These are phyloP conservation scores for Coniosporium tulheliwenetii DNA, from an alignment of 2,329 filamentous ascomycete species.

Conservation along the genomic window DNA sequence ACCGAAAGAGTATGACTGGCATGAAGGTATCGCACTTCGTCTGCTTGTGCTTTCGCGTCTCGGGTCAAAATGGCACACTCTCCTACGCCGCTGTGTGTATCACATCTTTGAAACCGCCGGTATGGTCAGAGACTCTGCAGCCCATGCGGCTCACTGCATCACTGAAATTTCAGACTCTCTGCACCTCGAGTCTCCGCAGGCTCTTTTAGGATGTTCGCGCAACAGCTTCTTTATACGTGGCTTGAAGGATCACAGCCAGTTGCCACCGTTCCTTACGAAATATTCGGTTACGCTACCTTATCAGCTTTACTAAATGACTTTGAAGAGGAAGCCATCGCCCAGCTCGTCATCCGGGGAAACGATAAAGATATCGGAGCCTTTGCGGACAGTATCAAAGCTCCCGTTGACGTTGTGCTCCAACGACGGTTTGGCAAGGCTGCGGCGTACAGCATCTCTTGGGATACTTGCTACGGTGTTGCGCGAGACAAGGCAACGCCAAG, in stretches of 20 bases:
- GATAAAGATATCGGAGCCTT: conserved; percentile 47
- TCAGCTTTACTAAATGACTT: conserved; percentile 53
- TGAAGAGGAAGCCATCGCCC: conserved; percentile 61
- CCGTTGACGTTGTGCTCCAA: conserved; percentile 43
- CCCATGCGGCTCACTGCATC: conserved; percentile 62
- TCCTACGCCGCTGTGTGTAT: conserved; percentile 77
- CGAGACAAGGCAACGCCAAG: conserved; percentile 28
- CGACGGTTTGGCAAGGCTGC: conserved; percentile 61
- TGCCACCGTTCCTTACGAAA: conserved; percentile 62
- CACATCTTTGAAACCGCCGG: conserved; percentile 87
- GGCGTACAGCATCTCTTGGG: conserved; percentile 71
- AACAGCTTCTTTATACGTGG: conserved; percentile 88
- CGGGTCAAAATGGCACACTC: conserved; percentile 70
- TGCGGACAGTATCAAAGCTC: conserved; percentile 38
- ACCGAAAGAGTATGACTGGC: conserved; percentile 53
- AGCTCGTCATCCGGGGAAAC: conserved; percentile 69
- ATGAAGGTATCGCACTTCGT: conserved; percentile 75
- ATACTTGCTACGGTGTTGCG: conserved; percentile 37
- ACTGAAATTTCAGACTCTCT: conserved; percentile 49
- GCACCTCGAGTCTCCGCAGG: conserved; percentile 46
- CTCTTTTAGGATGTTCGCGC: conserved; percentile 72
- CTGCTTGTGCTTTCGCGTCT: conserved; percentile 61
- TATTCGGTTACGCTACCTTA: conserved; percentile 65
- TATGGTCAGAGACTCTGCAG: conserved; percentile 45
- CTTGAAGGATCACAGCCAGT: conserved; percentile 42